Conservation (phyloP, 2,329 filamentous ascomycete species). For the Emmonsiellopsis sp. region DNA sequence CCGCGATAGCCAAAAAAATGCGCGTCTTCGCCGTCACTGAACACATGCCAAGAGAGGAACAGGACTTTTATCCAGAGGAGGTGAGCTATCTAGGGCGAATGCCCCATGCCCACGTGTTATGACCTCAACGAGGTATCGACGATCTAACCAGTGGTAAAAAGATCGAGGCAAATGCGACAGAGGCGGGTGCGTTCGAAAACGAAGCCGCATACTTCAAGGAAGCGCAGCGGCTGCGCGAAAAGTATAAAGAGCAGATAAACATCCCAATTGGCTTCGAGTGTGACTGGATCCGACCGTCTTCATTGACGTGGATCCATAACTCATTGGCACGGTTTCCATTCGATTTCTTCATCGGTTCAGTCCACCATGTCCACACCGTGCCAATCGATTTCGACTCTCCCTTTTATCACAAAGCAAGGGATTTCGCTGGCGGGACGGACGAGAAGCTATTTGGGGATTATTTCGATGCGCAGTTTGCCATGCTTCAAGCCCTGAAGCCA, state of each 20-base stretch:
- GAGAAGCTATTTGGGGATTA: slow-evolving; percentile 71
- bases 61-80: slow-evolving; percentile 91
- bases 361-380: slow-evolving; percentile 79
- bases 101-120: neutral
- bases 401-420: slow-evolving; percentile 58
- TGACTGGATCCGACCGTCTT: slow-evolving; percentile 75
- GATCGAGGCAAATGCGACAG: slow-evolving; percentile 25
- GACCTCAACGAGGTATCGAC: neutral
- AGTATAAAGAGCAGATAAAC: slow-evolving; percentile 62
- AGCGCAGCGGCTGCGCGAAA: slow-evolving; percentile 60
- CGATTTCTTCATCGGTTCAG: slow-evolving; percentile 86
- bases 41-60: slow-evolving; percentile 76
- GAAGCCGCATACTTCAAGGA: slow-evolving; percentile 61
- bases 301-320: slow-evolving; percentile 50
- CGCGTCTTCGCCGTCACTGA: slow-evolving; percentile 81
- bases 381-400: slow-evolving; percentile 79
- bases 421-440: slow-evolving; percentile 52
- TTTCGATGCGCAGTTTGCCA: slow-evolving; percentile 77
- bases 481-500: slow-evolving; percentile 65
- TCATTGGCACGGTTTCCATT: slow-evolving; percentile 55
- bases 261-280: slow-evolving; percentile 86
- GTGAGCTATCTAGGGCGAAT: slow-evolving; percentile 30
- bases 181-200: slow-evolving; percentile 36
- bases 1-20: slow-evolving; percentile 71
- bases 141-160: slow-evolving; percentile 8